Base-by-base conservation (phyloP, 371 early-diverging fungal genomes). In the Mucor racemosus region DNA sequence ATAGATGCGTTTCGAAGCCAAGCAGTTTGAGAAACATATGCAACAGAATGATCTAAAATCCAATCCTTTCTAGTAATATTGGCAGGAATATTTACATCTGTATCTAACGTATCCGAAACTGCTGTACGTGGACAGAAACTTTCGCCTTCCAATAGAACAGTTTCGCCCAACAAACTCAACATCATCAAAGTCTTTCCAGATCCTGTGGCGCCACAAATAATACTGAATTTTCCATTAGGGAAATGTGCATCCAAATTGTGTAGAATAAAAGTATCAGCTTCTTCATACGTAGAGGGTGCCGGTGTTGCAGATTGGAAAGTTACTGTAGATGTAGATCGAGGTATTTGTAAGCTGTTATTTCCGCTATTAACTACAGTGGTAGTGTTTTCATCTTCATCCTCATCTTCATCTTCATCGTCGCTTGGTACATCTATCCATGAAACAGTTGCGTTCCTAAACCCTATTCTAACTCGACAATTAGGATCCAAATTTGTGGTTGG, bases 1-100 rank as follows among this genome's bases (percentile, higher is more conserved):
- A 96, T 88, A 0, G 94, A 87, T 11, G 87, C 92, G 67, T 96
- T 93, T 70, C 90, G 89, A 33, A 96, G 81, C 96, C 96, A 96
- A 3, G 96, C 91, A 9, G 77, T 74, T 60, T 81, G 81, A 1
- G 72, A 60, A 3, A 67, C 74, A 62, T 71, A 76, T 4, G 77
- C 69, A 34, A 76, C 57, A 26, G 74, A 58, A 19, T 69, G 55
- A 4, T 59, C 53, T 0, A 66, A 33, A 15, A 72, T 66, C 76
- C 76, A 75, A n/a, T 65, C 39, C 9, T 58, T 21, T 5, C 64
- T 46, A 42, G 41, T 14, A 35, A 68, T 71, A 33, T 58, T 46
- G 1, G 31, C 48, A 54, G 73, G 65, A 72, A 84, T 6, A 67
- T 62, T 34, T 69, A 75, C n/a, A 79, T 77, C 64, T 62, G 76